Evolutionary conservation across 1,284 basidiomycete genomes (phyloP).

Genomic region (Trichosporon inkin): DNA sequence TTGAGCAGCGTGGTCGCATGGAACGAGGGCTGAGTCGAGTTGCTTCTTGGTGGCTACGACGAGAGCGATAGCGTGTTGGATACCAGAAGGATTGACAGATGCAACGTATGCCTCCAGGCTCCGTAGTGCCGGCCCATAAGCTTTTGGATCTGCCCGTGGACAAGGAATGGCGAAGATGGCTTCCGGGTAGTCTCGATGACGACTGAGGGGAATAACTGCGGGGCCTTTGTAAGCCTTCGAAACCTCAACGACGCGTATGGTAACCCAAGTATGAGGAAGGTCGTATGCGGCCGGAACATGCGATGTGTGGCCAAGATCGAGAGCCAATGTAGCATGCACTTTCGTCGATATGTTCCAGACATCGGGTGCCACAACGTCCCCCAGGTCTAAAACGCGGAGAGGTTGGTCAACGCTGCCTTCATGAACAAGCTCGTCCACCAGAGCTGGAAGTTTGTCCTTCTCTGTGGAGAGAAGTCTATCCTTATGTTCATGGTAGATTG

Average conservation of each 20-base stretch:
- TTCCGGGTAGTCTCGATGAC: not conserved
- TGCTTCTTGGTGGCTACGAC: slow-evolving; percentile 20
- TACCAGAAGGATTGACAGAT: no score
- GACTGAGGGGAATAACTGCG: slow-evolving; percentile 7
- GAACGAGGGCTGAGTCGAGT: slow-evolving; percentile 12
- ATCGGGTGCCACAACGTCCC: not conserved
- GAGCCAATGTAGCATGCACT: slow-evolving; percentile 22
- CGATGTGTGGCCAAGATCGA: slow-evolving; percentile 30
- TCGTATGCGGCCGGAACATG: slow-evolving; percentile 6
- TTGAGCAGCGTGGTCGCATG: not conserved
- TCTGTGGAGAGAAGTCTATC: slow-evolving; percentile 27
- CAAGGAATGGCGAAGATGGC: slow-evolving; percentile 24
- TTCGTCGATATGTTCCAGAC: not conserved
- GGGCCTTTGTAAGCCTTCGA: slow-evolving; percentile 24
- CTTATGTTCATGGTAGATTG: slow-evolving; percentile 38
- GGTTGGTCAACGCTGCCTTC: not conserved
- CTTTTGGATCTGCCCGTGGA: slow-evolving; percentile 28
- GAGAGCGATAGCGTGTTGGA: slow-evolving; percentile 13
- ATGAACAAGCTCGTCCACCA: slow-evolving; percentile 33
- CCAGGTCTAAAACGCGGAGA: not conserved
- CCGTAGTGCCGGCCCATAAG: slow-evolving; percentile 21
- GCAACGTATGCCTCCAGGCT: slow-evolving; percentile 19
- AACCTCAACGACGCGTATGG: slow-evolving; percentile 27
- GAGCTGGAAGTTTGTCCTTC: slow-evolving; percentile 36
- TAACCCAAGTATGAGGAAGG: not conserved